A percentile compares a stretch with the other conserved stretches of the same genome.
These are phyloP conservation scores for Pestalotiopsis sp. DNA, from an alignment of 2,329 filamentous ascomycete species.

Conservation along the genomic window DNA sequence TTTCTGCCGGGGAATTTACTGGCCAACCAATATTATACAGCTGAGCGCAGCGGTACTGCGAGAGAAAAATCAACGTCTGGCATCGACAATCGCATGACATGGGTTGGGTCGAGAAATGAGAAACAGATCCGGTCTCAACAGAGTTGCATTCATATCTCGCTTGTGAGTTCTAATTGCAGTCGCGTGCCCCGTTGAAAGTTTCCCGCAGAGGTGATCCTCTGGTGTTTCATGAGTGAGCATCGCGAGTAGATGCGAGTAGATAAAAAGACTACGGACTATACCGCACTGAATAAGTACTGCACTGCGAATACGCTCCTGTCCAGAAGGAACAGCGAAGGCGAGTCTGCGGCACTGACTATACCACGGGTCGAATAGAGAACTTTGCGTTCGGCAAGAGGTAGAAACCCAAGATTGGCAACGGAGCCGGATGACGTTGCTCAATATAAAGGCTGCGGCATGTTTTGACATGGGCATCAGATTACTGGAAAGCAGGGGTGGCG, in stretches of 20 bases:
- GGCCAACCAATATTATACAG: neutral
- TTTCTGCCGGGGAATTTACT: neutral
- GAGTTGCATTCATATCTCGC: neutral
- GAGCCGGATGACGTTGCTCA: conserved; percentile 8
- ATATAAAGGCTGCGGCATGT: conserved; percentile 5
- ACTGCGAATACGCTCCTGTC: too few species aligned
- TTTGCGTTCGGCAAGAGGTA: neutral
- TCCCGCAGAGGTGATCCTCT: neutral
- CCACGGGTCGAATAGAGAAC: neutral
- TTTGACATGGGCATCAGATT: neutral
- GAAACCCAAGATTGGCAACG: neutral
- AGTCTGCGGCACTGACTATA: neutral
- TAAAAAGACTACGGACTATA: too few species aligned
- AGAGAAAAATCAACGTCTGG: neutral
- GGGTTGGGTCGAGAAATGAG: neutral
- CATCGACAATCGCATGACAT: too few species aligned
- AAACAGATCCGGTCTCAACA: neutral
- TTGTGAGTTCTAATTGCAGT: neutral
- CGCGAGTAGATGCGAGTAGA: neutral
- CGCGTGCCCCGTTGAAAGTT: neutral
- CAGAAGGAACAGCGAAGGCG: too few species aligned
- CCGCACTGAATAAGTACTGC: too few species aligned
- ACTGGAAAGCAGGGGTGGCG: neutral
- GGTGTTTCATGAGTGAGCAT: neutral
- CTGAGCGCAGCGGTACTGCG: neutral